Conservation (phyloP, 1,139 yeast species). For the Meyerozyma athensensis region DNA sequence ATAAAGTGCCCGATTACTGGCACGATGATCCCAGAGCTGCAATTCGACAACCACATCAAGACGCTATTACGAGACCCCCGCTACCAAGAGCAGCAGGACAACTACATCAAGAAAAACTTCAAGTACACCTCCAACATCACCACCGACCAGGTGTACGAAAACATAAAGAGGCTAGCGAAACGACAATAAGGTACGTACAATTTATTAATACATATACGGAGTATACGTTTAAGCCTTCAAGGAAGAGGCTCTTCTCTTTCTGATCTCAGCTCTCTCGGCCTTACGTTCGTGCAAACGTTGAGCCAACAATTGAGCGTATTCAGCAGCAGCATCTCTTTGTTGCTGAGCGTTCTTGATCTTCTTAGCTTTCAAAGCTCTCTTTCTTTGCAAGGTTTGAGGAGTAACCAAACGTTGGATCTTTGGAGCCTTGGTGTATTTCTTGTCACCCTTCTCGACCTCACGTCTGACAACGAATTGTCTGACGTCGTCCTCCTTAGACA, state of each 20-base stretch:
- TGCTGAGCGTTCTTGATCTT: constrained; percentile 97
- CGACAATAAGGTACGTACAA: constrained; percentile 4
- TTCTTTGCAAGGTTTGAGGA: constrained; percentile 98
- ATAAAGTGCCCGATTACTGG: constrained; percentile 75
- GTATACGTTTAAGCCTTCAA: constrained; percentile 60
- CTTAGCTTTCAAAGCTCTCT: constrained; percentile 93
- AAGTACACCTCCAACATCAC: constrained; percentile 57
- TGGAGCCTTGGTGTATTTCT: constrained; percentile 99
- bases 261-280: constrained; percentile 96
- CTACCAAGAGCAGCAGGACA: constrained; percentile 65
- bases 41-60: constrained; percentile 70
- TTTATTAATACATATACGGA: constrained; percentile 12
- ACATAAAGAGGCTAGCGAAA: constrained; percentile 59
- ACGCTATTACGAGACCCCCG: constrained; percentile 75
- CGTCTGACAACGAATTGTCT: constrained; percentile 92
- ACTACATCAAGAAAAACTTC: constrained; percentile 59
- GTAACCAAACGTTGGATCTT: constrained; percentile 99
- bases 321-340: constrained; percentile 99
- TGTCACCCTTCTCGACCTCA: constrained; percentile 96
- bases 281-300: constrained; percentile 97
- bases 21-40: constrained; percentile 60
- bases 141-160: constrained; percentile 67
- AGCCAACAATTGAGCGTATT: constrained; percentile 98
- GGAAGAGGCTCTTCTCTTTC: constrained; percentile 99
- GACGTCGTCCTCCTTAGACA: constrained; percentile 95